A percentile compares a stretch with the other conserved stretches of the same genome.
These are phyloP conservation scores for Lyophyllum decastes DNA, from an alignment of 768 basidiomycete genomes.

Conservation along the genomic window DNA sequence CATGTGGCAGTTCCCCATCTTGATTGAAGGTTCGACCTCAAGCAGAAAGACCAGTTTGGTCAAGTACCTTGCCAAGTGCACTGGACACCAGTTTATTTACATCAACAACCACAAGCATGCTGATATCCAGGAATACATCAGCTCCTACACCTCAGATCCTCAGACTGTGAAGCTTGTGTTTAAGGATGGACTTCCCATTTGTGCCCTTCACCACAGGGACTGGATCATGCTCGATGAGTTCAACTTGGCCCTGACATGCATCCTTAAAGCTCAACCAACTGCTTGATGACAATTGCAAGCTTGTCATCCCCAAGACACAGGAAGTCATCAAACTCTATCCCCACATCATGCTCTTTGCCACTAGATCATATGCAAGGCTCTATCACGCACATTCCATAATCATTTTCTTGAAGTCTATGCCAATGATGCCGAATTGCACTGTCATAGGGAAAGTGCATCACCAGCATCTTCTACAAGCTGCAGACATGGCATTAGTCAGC, in stretches of 20 bases:
- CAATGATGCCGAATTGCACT: slow-evolving; percentile 92
- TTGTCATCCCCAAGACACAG: slow-evolving; percentile 93
- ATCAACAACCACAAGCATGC: slow-evolving; percentile 99
- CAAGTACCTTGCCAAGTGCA: slow-evolving; percentile 90
- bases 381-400: slow-evolving; percentile 95
- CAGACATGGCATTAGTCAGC: slow-evolving; percentile 87
- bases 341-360: slow-evolving; percentile 97
- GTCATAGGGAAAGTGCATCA: slow-evolving; percentile 89
- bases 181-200: slow-evolving; percentile 91
- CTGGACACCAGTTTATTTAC: slow-evolving; percentile 93
- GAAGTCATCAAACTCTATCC: slow-evolving; percentile 93
- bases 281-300: slow-evolving; percentile 95
- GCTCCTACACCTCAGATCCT: slow-evolving; percentile 94
- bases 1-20: slow-evolving; percentile 87
- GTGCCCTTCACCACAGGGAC: slow-evolving; percentile 86
- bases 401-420: slow-evolving; percentile 97
- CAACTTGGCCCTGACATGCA: slow-evolving; percentile 96
- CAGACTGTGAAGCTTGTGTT: slow-evolving; percentile 92
- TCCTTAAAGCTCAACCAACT: slow-evolving; percentile 97
- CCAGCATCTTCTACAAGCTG: slow-evolving; percentile 88
- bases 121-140: slow-evolving; percentile 98
- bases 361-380: slow-evolving; percentile 93
- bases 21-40: slow-evolving; percentile 98
- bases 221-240: slow-evolving; percentile 99
- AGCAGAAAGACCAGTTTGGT: slow-evolving; percentile 97